Conservation (phyloP, 2,329 filamentous ascomycete genomes). For the Parafenestella ontariensis region DNA sequence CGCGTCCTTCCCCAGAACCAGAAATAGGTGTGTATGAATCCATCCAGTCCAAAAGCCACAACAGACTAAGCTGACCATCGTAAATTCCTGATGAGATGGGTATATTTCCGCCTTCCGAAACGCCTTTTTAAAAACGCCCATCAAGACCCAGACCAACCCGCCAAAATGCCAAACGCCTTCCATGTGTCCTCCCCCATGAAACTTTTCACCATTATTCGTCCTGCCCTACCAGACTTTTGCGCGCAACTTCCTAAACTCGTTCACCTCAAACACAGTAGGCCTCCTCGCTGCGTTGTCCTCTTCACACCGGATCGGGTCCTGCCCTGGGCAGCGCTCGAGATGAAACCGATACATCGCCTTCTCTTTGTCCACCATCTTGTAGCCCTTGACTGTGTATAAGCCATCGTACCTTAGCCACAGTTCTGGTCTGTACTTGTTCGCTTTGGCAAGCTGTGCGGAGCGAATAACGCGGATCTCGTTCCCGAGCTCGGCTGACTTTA, state of each 20-base stretch:
- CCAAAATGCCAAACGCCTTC: no score
- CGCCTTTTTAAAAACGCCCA: no score
- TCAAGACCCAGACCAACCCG: no score
- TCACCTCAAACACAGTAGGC: conserved; percentile 46
- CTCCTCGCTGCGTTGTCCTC: conserved; percentile 53
- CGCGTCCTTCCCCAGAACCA: no score
- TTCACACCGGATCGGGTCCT: conserved; percentile 57
- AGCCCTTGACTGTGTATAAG: conserved; percentile 57
- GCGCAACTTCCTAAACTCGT: conserved; percentile 30
- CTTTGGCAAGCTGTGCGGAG: conserved; percentile 47
- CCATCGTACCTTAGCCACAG: conserved; percentile 65
- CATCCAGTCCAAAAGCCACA: no score
- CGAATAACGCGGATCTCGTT: conserved; percentile 61
- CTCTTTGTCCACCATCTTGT: conserved; percentile 48
- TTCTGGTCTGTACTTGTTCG: conserved; percentile 53
- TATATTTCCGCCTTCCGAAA: no score
- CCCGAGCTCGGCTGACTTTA: conserved; percentile 46
- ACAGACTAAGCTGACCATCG: no score
- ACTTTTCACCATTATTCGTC: no score
- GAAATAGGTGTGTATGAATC: no score
- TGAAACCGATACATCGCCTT: conserved; percentile 58
- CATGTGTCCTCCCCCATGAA: no score
- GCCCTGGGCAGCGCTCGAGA: conserved; percentile 52
- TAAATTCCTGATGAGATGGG: no score
- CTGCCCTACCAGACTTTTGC: conserved; percentile 8